Evolutionary conservation across 495 filamentous ascomycete genomes (phyloP), one percentile per base, ranked within the genome.

Genomic region (Amniculicola lignicola): DNA sequence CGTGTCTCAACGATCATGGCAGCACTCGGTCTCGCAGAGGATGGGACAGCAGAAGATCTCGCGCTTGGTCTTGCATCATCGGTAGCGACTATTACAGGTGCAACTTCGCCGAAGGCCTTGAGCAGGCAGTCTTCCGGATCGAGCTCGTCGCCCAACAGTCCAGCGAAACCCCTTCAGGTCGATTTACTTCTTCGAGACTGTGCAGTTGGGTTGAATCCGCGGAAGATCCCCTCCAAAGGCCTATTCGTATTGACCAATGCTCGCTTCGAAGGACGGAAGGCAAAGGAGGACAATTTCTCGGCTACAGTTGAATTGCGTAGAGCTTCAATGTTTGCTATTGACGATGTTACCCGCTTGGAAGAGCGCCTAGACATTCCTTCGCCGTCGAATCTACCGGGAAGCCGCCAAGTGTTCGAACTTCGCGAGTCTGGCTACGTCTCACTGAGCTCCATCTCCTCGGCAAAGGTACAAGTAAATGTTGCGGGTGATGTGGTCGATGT

Each of bases 151-250:
- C 40, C 57, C 36, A 47, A 28, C n/a, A 39, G 48, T 36, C 44
- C 41, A 3, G 27, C 64, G 2, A 84, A 79, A 50, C 73, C 77
- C 2, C 74, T 83, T 6, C 88, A 82, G 46, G 62, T 97, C 38
- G 84, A 95, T 47, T 62, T 97, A 5, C 74, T 82, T 9, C 70
- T 96, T 28, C 75, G 79, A 51, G 89, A 96, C 67, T 93, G 87
- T 62, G 75, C 90, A 16, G 35, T 97, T 22, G 92, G 90, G 1
- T 74, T 99, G 10, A 96, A 95, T 61, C 93, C 94, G 2, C 81
- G 88, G 1, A 83, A 82, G 3, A 72, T 87, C 1, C 70, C 78
- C 6, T 85, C 88, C 0, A 95, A 90, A 66, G 78, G 84, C 36
- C 70, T 90, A 0, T 61, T 95, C 18, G 86, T 93, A 1, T 73